A percentile compares a stretch with the other conserved stretches of the same genome.
phyloP scores from a whole-genome alignment of 2,329 filamentous ascomycete genomes.

The Chrysosporium keratinophilum region DNA sequence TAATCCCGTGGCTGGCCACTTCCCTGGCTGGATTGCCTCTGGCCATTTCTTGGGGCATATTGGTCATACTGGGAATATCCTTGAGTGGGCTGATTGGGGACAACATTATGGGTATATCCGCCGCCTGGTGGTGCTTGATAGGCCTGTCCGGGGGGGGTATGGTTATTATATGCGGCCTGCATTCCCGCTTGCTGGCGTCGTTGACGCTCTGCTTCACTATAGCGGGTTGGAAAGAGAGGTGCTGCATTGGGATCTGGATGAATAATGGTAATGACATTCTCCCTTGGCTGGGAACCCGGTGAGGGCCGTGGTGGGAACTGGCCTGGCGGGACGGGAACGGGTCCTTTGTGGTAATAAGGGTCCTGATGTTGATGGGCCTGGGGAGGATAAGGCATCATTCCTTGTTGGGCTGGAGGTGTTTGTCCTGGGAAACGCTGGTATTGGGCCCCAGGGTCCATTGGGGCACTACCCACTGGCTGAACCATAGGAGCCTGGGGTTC shows the following conservation, averaged over 20 bases:
- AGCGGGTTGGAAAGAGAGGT: slow-evolving; percentile 14
- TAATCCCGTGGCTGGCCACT: slow-evolving; percentile 12
- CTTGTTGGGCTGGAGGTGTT: slow-evolving; percentile 8
- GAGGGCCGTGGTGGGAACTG: slow-evolving; percentile 10
- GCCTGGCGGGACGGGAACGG: slow-evolving; percentile 7
- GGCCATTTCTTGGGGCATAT: slow-evolving; percentile 5
- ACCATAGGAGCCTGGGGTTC: slow-evolving; percentile 4
- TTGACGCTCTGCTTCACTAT: slow-evolving; percentile 15
- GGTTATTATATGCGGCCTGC: slow-evolving; percentile 7
- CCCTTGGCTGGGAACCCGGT: slow-evolving; percentile 4
- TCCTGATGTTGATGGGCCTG: slow-evolving; percentile 5
- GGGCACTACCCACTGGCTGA: slow-evolving; percentile 4
- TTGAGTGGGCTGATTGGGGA: slow-evolving; percentile 7
- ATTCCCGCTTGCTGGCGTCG: slow-evolving; percentile 3
- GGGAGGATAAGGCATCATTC: slow-evolving; percentile 8
- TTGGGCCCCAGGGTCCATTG: slow-evolving; percentile 10
- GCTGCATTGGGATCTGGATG: slow-evolving; percentile 15
- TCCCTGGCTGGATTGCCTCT: slow-evolving; percentile 11
- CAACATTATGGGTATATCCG: slow-evolving; percentile 7
- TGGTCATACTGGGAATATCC: slow-evolving; percentile 10
- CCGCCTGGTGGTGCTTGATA: slow-evolving; percentile 8
- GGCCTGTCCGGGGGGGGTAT: slow-evolving; percentile 11
- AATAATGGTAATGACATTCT: slow-evolving; percentile 15
- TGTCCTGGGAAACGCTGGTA: slow-evolving; percentile 8
- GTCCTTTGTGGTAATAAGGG: slow-evolving; percentile 8